Evolutionary conservation across 73 alveolate species (phyloP).

Genomic region (Paramecium tetraurelia): DNA sequence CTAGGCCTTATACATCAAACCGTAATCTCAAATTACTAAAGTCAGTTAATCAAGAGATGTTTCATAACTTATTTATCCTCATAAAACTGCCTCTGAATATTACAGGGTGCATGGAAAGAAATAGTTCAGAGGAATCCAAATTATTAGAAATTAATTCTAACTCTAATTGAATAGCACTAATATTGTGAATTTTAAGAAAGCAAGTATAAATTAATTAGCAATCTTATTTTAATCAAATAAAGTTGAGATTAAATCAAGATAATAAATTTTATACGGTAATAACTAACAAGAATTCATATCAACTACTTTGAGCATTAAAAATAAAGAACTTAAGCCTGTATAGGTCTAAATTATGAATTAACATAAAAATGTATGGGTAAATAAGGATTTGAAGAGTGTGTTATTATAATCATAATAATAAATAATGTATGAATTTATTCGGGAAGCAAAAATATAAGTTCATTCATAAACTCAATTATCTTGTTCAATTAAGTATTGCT

Average conservation of each 20-base stretch:
- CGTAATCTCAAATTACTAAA: not conserved
- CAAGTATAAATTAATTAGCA: not conserved
- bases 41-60: not conserved
- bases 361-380: not conserved
- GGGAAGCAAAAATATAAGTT: not conserved
- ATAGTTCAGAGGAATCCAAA: not conserved
- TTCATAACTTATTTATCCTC: not conserved
- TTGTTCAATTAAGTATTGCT: not conserved
- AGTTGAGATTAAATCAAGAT: slow-evolving; percentile 4
- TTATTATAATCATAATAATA: not conserved
- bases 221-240: not conserved
- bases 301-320: not conserved
- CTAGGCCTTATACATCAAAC: not conserved
- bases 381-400: not conserved
- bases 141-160: not conserved
- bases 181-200: not conserved
- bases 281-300: not conserved
- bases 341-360: not conserved
- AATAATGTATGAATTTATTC: not conserved
- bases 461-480: not conserved
- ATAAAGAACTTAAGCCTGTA: not conserved
- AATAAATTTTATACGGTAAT: not conserved
- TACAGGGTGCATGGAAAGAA: not conserved
- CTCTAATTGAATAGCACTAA: not conserved
- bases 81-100: not conserved